Percentiles rank a stretch among this genome's conserved stretches.
These are phyloP conservation scores for Backusella australiensis DNA, from an alignment of 192 early-diverging fungal genomes.

Conservation along the genomic window DNA sequence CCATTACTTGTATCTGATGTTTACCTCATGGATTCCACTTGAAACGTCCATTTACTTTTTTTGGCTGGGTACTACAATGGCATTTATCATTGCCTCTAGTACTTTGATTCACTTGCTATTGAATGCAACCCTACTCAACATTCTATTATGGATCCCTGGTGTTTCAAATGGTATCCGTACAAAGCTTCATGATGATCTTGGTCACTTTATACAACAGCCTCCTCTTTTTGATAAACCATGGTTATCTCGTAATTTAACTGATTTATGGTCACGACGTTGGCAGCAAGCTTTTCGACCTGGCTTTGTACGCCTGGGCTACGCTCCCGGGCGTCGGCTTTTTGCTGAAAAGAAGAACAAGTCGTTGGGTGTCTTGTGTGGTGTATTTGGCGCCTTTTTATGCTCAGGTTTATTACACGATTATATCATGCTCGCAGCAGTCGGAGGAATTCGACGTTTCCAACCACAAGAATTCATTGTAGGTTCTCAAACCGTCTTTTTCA, in stretches of 20 bases:
- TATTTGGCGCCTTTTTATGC: constrained; percentile 16
- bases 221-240: constrained; percentile 23
- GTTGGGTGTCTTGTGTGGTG: neutral
- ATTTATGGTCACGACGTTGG: constrained; percentile 26
- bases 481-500: constrained; percentile 22
- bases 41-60: neutral
- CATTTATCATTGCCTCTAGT: neutral
- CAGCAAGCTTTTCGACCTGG: constrained; percentile 26
- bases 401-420: constrained; percentile 34
- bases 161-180: too few species aligned
- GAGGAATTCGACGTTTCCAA: neutral
- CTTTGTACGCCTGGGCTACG: constrained; percentile 9
- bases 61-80: neutral
- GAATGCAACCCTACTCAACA: neutral
- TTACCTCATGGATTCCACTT: neutral
- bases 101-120: neutral
- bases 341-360: neutral
- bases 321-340: neutral
- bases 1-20: neutral
- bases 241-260: constrained; percentile 6
- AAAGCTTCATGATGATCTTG: neutral
- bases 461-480: constrained; percentile 2
- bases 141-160: neutral
- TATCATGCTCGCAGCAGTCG: constrained; percentile 11
- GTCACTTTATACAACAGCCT: constrained; percentile 12